Percentiles rank a stretch among this genome's conserved stretches.
These are phyloP conservation scores for Penicillium capsulatum DNA, from an alignment of 2,329 filamentous ascomycete species.

Conservation along the genomic window DNA sequence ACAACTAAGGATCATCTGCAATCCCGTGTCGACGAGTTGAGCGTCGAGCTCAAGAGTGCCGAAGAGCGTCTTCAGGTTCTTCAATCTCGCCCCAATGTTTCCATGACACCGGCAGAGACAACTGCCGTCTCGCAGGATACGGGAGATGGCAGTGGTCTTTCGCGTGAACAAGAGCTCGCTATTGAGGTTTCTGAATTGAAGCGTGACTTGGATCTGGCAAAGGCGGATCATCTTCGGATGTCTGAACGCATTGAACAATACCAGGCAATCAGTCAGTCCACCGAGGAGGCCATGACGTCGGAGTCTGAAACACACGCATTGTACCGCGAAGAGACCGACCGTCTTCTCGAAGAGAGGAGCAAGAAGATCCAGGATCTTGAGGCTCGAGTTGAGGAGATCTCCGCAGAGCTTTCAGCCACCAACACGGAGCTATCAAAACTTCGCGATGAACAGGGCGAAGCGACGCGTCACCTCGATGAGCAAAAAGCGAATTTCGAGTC, in stretches of 20 bases:
- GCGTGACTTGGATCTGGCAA: constrained; percentile 77
- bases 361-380: constrained; percentile 74
- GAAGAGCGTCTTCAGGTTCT: constrained; percentile 81
- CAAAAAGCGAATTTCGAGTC: constrained; percentile 75
- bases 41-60: constrained; percentile 79
- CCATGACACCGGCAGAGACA: constrained; percentile 47
- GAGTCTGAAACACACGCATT: constrained; percentile 77
- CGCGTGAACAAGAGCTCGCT: constrained; percentile 71
- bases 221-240: constrained; percentile 73
- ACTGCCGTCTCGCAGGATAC: constrained; percentile 41
- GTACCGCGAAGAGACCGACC: constrained; percentile 81
- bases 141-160: constrained; percentile 56
- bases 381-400: constrained; percentile 78
- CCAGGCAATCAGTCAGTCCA: constrained; percentile 77
- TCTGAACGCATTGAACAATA: constrained; percentile 82
- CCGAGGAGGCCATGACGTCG: constrained; percentile 81
- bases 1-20: constrained; percentile 87
- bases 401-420: constrained; percentile 71
- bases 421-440: constrained; percentile 78
- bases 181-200: constrained; percentile 82
- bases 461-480: constrained; percentile 66
- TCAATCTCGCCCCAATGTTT: constrained; percentile 70
- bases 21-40: constrained; percentile 79
- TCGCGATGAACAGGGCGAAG: constrained; percentile 74
- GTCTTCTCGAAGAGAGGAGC: constrained; percentile 71